phyloP scores from a whole-genome alignment of 1,139 yeast genomes.

The Scheffersomyces stambukii region DNA sequence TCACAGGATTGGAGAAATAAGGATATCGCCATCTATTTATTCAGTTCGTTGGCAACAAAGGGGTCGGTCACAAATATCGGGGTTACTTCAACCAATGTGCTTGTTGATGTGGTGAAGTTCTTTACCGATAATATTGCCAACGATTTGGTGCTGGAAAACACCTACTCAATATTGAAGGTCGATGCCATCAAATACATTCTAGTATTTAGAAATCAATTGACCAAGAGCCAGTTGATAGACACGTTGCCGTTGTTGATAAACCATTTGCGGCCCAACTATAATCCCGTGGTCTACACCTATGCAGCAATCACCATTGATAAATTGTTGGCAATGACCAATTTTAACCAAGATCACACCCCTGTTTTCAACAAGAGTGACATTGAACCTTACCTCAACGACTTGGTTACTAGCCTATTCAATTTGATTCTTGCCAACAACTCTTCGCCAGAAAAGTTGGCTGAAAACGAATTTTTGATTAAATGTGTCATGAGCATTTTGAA shows the following conservation, averaged over 20 bases:
- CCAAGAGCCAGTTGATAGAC: conserved; percentile 74
- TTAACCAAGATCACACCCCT: conserved; percentile 39
- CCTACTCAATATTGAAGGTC: conserved; percentile 59
- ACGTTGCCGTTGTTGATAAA: conserved; percentile 77
- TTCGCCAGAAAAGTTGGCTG: conserved; percentile 89
- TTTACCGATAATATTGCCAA: conserved; percentile 78
- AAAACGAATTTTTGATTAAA: conserved; percentile 89
- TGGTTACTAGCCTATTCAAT: conserved; percentile 62
- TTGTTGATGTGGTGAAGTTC: conserved; percentile 83
- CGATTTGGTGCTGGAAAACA: conserved; percentile 55
- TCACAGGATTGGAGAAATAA: conserved; percentile 71
- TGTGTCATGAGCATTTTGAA: conserved; percentile 80
- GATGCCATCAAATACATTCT: conserved; percentile 92
- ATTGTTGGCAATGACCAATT: conserved; percentile 71
- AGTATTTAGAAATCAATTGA: conserved; percentile 87
- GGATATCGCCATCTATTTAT: conserved; percentile 82
- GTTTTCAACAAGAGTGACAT: conserved; percentile 75
- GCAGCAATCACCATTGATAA: conserved; percentile 92
- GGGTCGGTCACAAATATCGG: conserved; percentile 84
- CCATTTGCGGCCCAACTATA: conserved; percentile 51
- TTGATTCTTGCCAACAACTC: conserved; percentile 56
- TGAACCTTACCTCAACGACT: conserved; percentile 37
- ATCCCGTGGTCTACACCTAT: conserved; percentile 87
- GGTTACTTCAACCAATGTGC: conserved; percentile 78
- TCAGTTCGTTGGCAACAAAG: conserved; percentile 86